A percentile compares a stretch with the other conserved stretches of the same genome.
These are phyloP conservation scores for Ceratocystis huliohia DNA, from an alignment of 2,329 filamentous ascomycete genomes.

Conservation along the genomic window DNA sequence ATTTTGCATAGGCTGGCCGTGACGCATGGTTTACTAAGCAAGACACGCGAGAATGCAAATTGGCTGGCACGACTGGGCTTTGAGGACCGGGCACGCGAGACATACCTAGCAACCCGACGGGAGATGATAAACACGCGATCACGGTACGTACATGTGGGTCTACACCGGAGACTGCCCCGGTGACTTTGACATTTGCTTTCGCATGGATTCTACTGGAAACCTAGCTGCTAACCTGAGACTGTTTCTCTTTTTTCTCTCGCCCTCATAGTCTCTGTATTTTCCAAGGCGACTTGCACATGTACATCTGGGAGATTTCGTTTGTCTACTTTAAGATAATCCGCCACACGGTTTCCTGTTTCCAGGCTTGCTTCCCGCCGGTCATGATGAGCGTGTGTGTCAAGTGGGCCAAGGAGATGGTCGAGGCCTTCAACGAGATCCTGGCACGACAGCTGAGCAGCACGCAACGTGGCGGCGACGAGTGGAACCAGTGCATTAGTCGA, in stretches of 20 bases:
- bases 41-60: conserved; percentile 66
- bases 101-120: conserved; percentile 69
- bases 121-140: conserved; percentile 69
- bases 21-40: conserved; percentile 61
- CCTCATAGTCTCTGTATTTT: conserved; percentile 72
- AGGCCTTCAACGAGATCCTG: conserved; percentile 76
- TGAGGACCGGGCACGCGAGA: conserved; percentile 76
- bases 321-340: conserved; percentile 91
- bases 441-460: conserved; percentile 77
- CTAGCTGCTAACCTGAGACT: not conserved
- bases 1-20: conserved; percentile 66
- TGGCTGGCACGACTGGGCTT: conserved; percentile 83
- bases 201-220: not conserved
- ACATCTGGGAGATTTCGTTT: conserved; percentile 90
- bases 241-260: not conserved
- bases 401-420: conserved; percentile 94
- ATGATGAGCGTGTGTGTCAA: conserved; percentile 93
- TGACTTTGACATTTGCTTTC: not conserved
- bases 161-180: not conserved
- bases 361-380: conserved; percentile 68
- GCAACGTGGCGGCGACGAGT: conserved; percentile 60
- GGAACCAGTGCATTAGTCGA: conserved; percentile 70
- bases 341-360: conserved; percentile 84
- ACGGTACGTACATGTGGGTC: conserved; percentile 42
- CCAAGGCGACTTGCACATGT: conserved; percentile 80